Evolutionary conservation across 1,284 basidiomycete genomes (phyloP).

Genomic region (Pseudomicrostroma phylloplanum): DNA sequence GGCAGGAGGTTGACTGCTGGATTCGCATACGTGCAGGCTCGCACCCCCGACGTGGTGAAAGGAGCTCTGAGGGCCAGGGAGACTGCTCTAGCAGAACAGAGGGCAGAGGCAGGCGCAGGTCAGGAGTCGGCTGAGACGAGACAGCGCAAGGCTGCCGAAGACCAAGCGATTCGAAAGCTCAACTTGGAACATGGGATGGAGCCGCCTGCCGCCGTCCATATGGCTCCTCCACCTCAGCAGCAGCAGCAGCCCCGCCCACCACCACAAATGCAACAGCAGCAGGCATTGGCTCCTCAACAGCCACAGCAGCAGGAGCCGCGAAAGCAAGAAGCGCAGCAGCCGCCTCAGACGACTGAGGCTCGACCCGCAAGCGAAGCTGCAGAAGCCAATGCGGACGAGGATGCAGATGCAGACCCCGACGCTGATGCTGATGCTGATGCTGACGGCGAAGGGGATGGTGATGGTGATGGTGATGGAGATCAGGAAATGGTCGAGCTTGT

Average conservation of each 20-base stretch:
- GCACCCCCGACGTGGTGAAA: background rate
- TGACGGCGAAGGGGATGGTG: background rate
- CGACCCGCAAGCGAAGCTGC: background rate
- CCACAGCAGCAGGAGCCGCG: background rate
- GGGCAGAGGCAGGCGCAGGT: too few relatives aligned
- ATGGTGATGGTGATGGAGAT: background rate
- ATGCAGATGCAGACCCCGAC: background rate
- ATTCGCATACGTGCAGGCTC: background rate
- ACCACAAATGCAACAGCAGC: background rate
- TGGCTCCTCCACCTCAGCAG: background rate
- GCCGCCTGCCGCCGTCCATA: background rate
- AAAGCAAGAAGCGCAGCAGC: background rate
- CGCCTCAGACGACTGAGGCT: background rate
- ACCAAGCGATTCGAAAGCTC: background rate
- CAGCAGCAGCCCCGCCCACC: background rate
- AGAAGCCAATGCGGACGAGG: background rate
- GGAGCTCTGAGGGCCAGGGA: background rate
- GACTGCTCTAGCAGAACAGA: too few relatives aligned
- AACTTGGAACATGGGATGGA: background rate
- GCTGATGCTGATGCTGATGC: background rate
- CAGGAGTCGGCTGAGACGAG: too few relatives aligned
- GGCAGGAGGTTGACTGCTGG: background rate
- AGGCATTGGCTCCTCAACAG: background rate
- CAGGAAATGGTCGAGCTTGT: conserved; percentile 2
- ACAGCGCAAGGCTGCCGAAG: background rate